Percentiles rank a stretch among this genome's conserved stretches.
These are phyloP conservation scores for Borealophlyctis nickersoniae DNA, from an alignment of 192 early-diverging fungal genomes.

Conservation along the genomic window DNA sequence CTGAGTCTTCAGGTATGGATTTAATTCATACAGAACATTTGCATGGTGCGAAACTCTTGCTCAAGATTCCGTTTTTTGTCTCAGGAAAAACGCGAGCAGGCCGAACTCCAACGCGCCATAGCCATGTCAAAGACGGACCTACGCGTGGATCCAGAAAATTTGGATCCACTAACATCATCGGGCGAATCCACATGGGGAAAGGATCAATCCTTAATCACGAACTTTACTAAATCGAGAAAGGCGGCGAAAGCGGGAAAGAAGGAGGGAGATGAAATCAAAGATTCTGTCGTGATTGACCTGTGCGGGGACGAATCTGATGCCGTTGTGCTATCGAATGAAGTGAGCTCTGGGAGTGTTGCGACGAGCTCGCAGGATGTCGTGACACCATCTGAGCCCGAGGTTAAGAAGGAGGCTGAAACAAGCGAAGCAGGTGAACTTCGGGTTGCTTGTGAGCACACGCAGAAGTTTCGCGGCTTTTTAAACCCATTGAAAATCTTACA, in stretches of 20 bases:
- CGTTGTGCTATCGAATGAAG: not conserved
- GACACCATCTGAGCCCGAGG: not conserved
- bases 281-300: not conserved
- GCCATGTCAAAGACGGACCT: not conserved
- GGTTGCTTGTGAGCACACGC: too few species aligned
- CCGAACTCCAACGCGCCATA: not conserved
- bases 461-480: too few species aligned
- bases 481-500: too few species aligned
- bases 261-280: not conserved
- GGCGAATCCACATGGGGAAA: not conserved
- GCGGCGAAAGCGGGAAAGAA: not conserved
- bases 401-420: not conserved
- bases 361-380: not conserved
- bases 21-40: too few species aligned
- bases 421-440: not conserved
- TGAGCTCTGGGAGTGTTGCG: not conserved
- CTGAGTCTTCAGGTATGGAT: too few species aligned
- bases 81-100: not conserved
- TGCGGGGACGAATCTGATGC: not conserved
- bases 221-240: not conserved
- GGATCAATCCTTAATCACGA: not conserved
- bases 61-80: too few species aligned
- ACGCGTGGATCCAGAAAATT: not conserved
- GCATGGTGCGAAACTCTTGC: too few species aligned
- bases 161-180: not conserved